Base-by-base conservation (phyloP, 2,329 filamentous ascomycete genomes). In the Aspergillus chevalieri region DNA sequence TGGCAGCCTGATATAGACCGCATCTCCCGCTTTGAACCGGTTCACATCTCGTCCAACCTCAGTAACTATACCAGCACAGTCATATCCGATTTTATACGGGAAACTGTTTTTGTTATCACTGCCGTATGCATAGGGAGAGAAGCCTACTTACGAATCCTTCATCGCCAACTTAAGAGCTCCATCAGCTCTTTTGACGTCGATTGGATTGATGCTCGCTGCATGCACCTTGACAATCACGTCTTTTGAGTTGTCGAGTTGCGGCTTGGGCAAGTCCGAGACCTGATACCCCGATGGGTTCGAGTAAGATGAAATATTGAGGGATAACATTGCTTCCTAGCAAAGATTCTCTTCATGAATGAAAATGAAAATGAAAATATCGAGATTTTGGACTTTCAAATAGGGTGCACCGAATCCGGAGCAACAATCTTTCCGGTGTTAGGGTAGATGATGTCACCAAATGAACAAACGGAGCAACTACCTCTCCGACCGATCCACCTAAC, bases 161-260 rank as follows among this genome's bases (percentile, higher is more conserved):
- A 68, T 9, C 6, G 61, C 61, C 9, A 61, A 12, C 44, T 72
- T 73, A 34, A 70, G 49, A 1, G 61, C 52, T 0, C 71, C 72
- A 14, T 59, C 57, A 0, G 71, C 73, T 46, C 66, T 67, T 52
- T 72, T 71, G 3, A 75, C 65, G 58, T 77, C 74, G 3, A 76
- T 60, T 1, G 74, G 72, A 51, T 78, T 76, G 38, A 76, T 62
- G 43, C 67, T 69, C 1, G 73, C 73, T 3, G 74, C 73, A 47
- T 73, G 62, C 7, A 76, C 71, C 44, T 63, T 67, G 36, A 77
- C 69, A 14, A 70, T 47, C 19, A 74, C 72, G 78, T 69, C 3
- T 69, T 74, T 0, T 73, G 65, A 1, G 62, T 71, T 0, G 52
- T 76, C 3, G 55, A 61, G 26, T 60, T 55, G 14, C 8, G 43